These are phyloP conservation scores for Teratosphaeria gauchensis DNA, from an alignment of 2,329 filamentous ascomycete species.

Conservation along the genomic window DNA sequence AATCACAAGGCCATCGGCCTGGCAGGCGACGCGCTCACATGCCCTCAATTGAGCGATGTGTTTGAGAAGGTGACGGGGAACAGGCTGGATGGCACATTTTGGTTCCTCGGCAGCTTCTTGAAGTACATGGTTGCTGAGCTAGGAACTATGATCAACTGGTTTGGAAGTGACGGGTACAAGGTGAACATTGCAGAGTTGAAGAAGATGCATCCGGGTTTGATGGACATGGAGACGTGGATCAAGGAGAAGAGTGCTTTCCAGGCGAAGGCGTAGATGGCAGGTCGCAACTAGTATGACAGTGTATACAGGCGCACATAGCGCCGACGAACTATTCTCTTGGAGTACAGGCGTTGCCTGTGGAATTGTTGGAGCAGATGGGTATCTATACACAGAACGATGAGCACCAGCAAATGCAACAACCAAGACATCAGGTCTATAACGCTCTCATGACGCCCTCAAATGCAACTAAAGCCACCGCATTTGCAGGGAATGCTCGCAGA, in stretches of 20 bases:
- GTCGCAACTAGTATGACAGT: too few species aligned
- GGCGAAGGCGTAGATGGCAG: slow-evolving; percentile 3
- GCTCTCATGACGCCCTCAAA: slow-evolving; percentile 65
- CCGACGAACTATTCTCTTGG: too few species aligned
- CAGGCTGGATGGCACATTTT: slow-evolving; percentile 35
- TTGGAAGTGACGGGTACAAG: slow-evolving; percentile 39
- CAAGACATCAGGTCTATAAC: background rate
- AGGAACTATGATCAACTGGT: slow-evolving; percentile 35
- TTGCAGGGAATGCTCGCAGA: slow-evolving; percentile 85
- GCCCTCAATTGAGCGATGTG: slow-evolving; percentile 35
- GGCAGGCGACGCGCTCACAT: slow-evolving; percentile 46
- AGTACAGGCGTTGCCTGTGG: too few species aligned
- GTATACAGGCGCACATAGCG: too few species aligned
- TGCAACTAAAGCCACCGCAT: slow-evolving; percentile 83
- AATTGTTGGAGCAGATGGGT: background rate
- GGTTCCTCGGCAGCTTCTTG: slow-evolving; percentile 33
- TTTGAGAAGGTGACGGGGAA: slow-evolving; percentile 40
- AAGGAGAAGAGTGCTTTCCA: slow-evolving; percentile 21
- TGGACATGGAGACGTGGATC: slow-evolving; percentile 24
- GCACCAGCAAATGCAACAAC: background rate
- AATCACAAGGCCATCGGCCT: slow-evolving; percentile 39
- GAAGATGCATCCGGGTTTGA: slow-evolving; percentile 36
- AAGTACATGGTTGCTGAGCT: slow-evolving; percentile 33
- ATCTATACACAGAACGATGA: background rate
- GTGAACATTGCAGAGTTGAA: slow-evolving; percentile 38